Base-by-base conservation (phyloP, 2,329 filamentous ascomycete species). In the Gremmenia infestans region DNA sequence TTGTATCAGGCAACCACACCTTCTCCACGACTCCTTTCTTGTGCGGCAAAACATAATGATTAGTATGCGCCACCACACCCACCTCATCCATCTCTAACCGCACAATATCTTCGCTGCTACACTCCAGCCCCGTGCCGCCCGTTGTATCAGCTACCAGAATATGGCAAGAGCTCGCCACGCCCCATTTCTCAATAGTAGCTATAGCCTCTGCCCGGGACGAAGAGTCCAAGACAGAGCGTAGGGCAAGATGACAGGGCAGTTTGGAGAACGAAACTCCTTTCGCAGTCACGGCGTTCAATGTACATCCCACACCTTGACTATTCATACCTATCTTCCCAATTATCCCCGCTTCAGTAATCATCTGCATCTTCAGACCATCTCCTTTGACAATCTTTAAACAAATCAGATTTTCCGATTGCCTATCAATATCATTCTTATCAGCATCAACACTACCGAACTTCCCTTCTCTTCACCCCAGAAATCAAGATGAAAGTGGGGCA, bases 221-320 rank as follows among this genome's bases (percentile, higher is more conserved):
- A 58, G 74, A 76, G 48, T 83, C 78, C 7, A 84, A 69, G 22
- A 73, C 78, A 53, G 74, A 71, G 19, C 81, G 71, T 17, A 83
- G 71, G 0, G 74, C 80, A 12, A 83, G 69, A 68, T 84, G 81
- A 22, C 76, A 76, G 0, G 81, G 81, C n/a, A 83, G 65, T 4
- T 72, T 72, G 2, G 66, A 66, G 3, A 70, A 64, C 54, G 76
- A 70, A 42, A 81, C 71, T 0, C 80, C 80, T 35, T 71, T 68
- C 4, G 76, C 77, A 56, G 72, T 70, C 58, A 83, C 79, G 3
- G 81, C 81, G 63, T 83, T 84, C 39, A 83, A 70, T 37, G 75
- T 76, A 0, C 80, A 77, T 0, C 79, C 81, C 0, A 84, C 78
- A 3, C 80, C 79, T 0, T 63, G 59, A 40, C 69, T 72, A 63